phyloP scores from a whole-genome alignment of 129 eudicot species.

The Flaveria robusta region DNA sequence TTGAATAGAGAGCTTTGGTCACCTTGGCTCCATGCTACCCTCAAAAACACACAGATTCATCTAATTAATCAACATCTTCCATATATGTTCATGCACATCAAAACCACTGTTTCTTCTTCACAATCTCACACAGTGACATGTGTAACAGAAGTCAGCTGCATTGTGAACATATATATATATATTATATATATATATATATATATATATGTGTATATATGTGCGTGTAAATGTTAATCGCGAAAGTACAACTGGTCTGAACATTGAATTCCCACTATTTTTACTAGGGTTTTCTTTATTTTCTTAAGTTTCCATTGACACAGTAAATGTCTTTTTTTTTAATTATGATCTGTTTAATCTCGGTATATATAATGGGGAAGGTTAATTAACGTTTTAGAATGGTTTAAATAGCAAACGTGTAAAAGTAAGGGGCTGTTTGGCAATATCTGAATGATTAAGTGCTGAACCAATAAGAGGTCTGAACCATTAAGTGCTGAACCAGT shows the following conservation, averaged over 20 bases:
- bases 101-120: constrained; percentile 28
- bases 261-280: constrained; percentile 15
- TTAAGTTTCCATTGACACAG: background rate
- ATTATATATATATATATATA: too few species aligned
- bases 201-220: background rate
- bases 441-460: too few species aligned
- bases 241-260: constrained; percentile 23
- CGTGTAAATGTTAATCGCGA: constrained; percentile 15
- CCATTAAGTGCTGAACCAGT: too few species aligned
- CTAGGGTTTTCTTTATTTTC: constrained; percentile 18
- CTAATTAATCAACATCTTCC: too few species aligned
- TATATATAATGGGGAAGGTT: too few species aligned
- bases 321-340: background rate
- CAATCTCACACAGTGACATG: constrained; percentile 32
- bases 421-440: too few species aligned
- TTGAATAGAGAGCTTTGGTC: constrained; percentile 66
- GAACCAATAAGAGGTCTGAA: too few species aligned
- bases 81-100: background rate
- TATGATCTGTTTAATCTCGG: background rate
- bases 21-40: constrained; percentile 39
- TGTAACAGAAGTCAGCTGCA: constrained; percentile 34
- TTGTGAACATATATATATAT: background rate
- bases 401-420: too few species aligned
- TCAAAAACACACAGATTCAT: constrained; percentile 8
- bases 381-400: too few species aligned